These are phyloP conservation scores for Zymoseptoria passerinii DNA, from an alignment of 2,329 filamentous ascomycete genomes.

Conservation along the genomic window DNA sequence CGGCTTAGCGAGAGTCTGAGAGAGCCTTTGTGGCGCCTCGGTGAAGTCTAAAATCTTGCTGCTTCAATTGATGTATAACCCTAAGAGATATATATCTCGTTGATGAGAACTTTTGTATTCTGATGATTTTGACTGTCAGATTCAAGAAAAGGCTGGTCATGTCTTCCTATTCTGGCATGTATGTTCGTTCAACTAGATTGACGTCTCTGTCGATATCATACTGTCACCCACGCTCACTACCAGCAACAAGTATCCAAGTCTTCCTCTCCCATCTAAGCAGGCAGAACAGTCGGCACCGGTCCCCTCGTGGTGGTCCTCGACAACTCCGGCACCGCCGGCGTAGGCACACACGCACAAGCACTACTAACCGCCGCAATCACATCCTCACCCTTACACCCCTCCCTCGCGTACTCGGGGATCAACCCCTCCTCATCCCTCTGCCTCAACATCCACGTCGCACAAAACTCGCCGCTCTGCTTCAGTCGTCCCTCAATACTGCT, in stretches of 20 bases:
- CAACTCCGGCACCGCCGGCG: constrained; percentile 13
- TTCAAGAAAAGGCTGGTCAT: no score
- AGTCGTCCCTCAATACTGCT: constrained; percentile 10
- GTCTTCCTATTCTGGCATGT: no score
- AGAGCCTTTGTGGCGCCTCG: not conserved
- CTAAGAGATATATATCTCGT: no score
- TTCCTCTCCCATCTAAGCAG: not conserved
- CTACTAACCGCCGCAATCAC: constrained; percentile 14
- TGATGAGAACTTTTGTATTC: no score
- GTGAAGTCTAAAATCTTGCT: no score
- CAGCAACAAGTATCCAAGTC: not conserved
- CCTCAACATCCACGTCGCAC: constrained; percentile 10
- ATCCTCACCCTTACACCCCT: constrained; percentile 11
- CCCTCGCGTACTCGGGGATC: constrained; percentile 13
- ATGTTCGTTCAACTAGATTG: no score
- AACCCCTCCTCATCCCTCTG: constrained; percentile 11
- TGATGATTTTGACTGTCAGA: no score
- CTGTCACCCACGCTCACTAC: not conserved
- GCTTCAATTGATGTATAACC: no score
- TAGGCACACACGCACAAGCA: constrained; percentile 18
- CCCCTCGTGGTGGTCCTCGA: constrained; percentile 14
- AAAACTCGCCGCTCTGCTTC: constrained; percentile 15
- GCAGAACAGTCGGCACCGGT: constrained; percentile 11
- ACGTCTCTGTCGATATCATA: not conserved
- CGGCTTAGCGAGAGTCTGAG: not conserved